Conservation (phyloP, 2,329 filamentous ascomycete genomes). For the Venturia nashicola region DNA sequence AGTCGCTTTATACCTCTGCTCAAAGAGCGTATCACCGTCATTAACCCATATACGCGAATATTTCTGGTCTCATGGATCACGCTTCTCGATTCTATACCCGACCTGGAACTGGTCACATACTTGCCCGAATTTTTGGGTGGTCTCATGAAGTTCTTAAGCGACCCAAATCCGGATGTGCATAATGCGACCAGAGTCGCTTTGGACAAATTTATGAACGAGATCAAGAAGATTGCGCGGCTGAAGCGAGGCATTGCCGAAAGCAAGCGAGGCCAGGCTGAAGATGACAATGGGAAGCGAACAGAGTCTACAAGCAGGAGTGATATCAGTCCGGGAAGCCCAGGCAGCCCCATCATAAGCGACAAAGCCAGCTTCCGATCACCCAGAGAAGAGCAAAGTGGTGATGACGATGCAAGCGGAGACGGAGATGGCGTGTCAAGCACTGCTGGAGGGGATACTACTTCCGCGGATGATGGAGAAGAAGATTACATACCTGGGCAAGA, state of each 20-base stretch:
- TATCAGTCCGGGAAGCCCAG: slow-evolving; percentile 21
- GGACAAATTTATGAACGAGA: slow-evolving; percentile 83
- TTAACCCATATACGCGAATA: slow-evolving; percentile 87
- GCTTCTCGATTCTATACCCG: slow-evolving; percentile 87
- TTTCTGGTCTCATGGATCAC: slow-evolving; percentile 97
- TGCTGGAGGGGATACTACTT: slow-evolving; percentile 37
- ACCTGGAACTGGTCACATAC: slow-evolving; percentile 86
- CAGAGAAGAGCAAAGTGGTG: background rate
- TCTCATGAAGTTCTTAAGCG: slow-evolving; percentile 81
- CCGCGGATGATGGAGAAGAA: slow-evolving; percentile 52
- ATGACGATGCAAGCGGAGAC: slow-evolving; percentile 26
- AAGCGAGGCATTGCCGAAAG: slow-evolving; percentile 89
- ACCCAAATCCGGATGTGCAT: slow-evolving; percentile 87
- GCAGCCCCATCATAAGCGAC: slow-evolving; percentile 17
- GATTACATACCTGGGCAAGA: slow-evolving; percentile 98
- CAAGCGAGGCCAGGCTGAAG: slow-evolving; percentile 54
- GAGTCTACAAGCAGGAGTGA: slow-evolving; percentile 38
- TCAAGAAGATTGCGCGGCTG: slow-evolving; percentile 83
- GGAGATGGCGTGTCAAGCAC: slow-evolving; percentile 40
- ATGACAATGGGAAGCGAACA: slow-evolving; percentile 52
- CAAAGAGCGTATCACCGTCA: slow-evolving; percentile 84
- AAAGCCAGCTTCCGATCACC: background rate
- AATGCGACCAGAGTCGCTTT: slow-evolving; percentile 80
- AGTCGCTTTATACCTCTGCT: slow-evolving; percentile 83
- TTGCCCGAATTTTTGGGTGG: slow-evolving; percentile 85